These are phyloP conservation scores for Wickerhamiella infanticola DNA, from an alignment of 1,139 yeast species.

Conservation along the genomic window DNA sequence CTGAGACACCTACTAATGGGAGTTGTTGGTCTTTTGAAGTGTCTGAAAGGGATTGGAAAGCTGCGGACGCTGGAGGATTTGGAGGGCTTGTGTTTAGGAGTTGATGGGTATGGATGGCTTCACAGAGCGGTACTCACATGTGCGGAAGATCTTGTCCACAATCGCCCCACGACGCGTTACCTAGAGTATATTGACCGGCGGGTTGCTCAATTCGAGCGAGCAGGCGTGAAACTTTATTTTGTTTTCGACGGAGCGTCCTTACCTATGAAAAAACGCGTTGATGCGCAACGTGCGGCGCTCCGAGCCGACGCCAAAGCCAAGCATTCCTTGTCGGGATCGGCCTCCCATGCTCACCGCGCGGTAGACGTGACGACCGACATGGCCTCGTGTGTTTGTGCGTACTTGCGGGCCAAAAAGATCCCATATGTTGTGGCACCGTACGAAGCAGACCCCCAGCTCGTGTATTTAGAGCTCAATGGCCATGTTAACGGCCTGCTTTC, in stretches of 20 bases:
- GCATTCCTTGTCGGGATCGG: neutral
- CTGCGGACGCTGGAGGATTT: constrained; percentile 42
- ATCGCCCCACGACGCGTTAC: constrained; percentile 52
- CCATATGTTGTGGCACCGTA: constrained; percentile 88
- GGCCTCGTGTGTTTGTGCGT: constrained; percentile 76
- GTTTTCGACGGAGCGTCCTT: constrained; percentile 89
- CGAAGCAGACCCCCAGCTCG: constrained; percentile 97
- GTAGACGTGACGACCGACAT: constrained; percentile 81
- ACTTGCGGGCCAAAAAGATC: constrained; percentile 40
- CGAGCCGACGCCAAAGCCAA: constrained; percentile 40
- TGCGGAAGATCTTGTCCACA: constrained; percentile 67
- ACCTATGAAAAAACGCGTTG: constrained; percentile 68
- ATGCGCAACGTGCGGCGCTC: constrained; percentile 39
- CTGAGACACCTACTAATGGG: constrained; percentile 36
- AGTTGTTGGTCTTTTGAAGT: constrained; percentile 61
- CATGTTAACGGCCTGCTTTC: constrained; percentile 74
- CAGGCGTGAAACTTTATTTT: constrained; percentile 66
- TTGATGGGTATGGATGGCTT: constrained; percentile 95
- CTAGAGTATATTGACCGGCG: constrained; percentile 38
- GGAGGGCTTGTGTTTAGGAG: constrained; percentile 66
- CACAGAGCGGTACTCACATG: constrained; percentile 77
- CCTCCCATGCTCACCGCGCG: constrained; percentile 5
- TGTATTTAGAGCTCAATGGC: constrained; percentile 63
- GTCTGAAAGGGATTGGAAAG: constrained; percentile 56
- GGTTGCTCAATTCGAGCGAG: constrained; percentile 45